These are phyloP conservation scores for Penicillium pancosmium DNA, from an alignment of 495 filamentous ascomycete genomes.

Conservation along the genomic window DNA sequence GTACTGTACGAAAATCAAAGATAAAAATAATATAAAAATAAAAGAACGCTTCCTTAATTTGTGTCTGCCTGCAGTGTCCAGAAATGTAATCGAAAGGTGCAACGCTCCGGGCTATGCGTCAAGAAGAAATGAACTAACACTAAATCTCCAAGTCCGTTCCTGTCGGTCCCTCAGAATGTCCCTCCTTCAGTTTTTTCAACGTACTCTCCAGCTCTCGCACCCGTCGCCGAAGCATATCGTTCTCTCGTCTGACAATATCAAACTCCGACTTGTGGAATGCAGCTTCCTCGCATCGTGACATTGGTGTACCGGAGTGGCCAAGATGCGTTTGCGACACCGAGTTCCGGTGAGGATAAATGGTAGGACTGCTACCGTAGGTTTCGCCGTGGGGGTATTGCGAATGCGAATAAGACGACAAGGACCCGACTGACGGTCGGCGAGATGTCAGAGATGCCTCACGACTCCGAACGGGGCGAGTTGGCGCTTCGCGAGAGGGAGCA, in stretches of 20 bases:
- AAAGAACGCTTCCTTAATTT: conserved; percentile 10
- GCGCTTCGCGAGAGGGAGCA: conserved; percentile 46
- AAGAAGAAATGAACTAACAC: conserved; percentile 4
- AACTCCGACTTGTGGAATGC: conserved; percentile 69
- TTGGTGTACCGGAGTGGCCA: conserved; percentile 25
- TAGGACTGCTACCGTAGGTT: conserved; percentile 30
- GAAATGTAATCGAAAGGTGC: conserved; percentile 1
- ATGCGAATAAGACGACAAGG: conserved; percentile 31
- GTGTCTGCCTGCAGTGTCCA: conserved; percentile 21
- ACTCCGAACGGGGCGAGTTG: conserved; percentile 33
- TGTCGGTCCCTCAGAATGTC: conserved; percentile 1
- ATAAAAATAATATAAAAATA: background rate
- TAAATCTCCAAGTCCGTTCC: conserved; percentile 4
- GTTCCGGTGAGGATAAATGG: conserved; percentile 35
- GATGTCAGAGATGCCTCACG: conserved; percentile 48
- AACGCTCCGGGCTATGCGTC: conserved; percentile 5
- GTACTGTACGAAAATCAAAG: no score
- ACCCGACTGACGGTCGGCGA: conserved; percentile 43
- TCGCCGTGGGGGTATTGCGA: conserved; percentile 35
- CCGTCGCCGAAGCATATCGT: conserved; percentile 72
- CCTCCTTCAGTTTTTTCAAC: conserved; percentile 33
- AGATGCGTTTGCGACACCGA: conserved; percentile 35
- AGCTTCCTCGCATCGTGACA: conserved; percentile 67
- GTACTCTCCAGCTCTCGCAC: conserved; percentile 71
- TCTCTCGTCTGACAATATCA: conserved; percentile 75